Evolutionary conservation across 2,329 filamentous ascomycete genomes (phyloP).

Genomic region (Chaetomium globosum): DNA sequence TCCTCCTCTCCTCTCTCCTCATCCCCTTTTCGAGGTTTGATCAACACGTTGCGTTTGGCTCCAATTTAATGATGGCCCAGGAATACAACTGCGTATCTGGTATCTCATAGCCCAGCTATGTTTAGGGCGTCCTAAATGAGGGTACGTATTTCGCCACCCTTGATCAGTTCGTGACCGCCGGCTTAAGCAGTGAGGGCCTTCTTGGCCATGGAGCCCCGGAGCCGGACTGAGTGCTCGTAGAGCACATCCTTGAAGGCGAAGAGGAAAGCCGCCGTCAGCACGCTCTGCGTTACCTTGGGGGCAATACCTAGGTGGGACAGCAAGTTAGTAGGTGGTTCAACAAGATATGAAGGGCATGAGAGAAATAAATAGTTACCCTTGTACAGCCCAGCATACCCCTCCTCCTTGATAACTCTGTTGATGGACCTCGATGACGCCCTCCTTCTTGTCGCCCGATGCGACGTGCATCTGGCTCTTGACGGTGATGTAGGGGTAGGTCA

Average conservation of each 20-base stretch:
- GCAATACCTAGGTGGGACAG: conserved; percentile 72
- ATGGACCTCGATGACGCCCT: conserved; percentile 79
- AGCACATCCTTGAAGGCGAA: conserved; percentile 98
- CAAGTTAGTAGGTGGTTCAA: neutral
- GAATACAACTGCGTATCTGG: neutral
- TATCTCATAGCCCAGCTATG: neutral
- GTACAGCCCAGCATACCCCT: conserved; percentile 91
- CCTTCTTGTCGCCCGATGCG: conserved; percentile 70
- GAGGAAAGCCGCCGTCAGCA: conserved; percentile 91
- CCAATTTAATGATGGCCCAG: neutral
- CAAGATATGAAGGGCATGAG: conserved; percentile 13
- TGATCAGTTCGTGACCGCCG: neutral
- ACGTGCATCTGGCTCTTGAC: conserved; percentile 98
- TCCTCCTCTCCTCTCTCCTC: too few species aligned
- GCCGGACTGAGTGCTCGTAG: conserved; percentile 76
- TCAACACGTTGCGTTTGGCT: neutral
- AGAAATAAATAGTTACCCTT: conserved; percentile 66
- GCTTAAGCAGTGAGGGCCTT: conserved; percentile 44
- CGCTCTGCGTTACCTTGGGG: conserved; percentile 95
- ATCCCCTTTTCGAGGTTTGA: neutral
- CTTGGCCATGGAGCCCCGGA: conserved; percentile 54
- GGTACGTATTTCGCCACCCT: neutral
- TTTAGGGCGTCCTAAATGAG: neutral
- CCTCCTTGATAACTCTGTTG: conserved; percentile 77
- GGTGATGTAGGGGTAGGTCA: conserved; percentile 98